phyloP scores from a whole-genome alignment of 495 filamentous ascomycete species.

The Sabuloglossum arenarium region DNA sequence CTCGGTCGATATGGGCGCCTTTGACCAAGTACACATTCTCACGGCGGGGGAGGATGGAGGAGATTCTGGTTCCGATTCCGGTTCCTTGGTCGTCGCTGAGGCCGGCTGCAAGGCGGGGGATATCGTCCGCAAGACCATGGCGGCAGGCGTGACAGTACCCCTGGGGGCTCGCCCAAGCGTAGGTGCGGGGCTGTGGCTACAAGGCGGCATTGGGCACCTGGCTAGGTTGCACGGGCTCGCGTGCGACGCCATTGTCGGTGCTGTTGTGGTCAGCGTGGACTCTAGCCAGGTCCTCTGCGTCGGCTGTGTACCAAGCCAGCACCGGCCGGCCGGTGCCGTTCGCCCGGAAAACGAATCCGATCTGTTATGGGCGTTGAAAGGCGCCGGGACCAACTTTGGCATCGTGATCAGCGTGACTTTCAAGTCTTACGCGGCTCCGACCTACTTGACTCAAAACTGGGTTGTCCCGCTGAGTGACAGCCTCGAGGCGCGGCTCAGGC shows the following conservation, averaged over 20 bases:
- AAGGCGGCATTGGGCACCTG: slow-evolving; percentile 44
- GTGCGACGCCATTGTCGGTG: slow-evolving; percentile 39
- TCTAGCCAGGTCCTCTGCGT: slow-evolving; percentile 27
- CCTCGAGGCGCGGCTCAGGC: slow-evolving; percentile 17
- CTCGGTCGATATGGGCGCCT: slow-evolving; percentile 35
- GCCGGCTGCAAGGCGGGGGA: slow-evolving; percentile 35
- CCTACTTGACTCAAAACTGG: slow-evolving; percentile 28
- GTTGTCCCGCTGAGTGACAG: slow-evolving; percentile 23
- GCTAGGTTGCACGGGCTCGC: slow-evolving; percentile 33
- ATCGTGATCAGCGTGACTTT: slow-evolving; percentile 39
- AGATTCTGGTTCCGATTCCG: slow-evolving; percentile 13
- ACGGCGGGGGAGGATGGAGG: slow-evolving; percentile 11
- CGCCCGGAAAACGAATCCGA: slow-evolving; percentile 28
- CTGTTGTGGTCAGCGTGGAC: slow-evolving; percentile 32
- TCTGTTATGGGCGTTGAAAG: slow-evolving; percentile 38
- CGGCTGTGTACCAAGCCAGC: slow-evolving; percentile 29
- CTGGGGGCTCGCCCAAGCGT: slow-evolving; percentile 39
- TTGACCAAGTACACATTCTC: slow-evolving; percentile 29
- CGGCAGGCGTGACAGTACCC: slow-evolving; percentile 30
- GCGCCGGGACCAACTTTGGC: slow-evolving; percentile 41
- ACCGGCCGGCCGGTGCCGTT: slow-evolving; percentile 25
- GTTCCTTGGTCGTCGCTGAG: slow-evolving; percentile 26
- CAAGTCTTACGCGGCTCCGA: slow-evolving; percentile 25
- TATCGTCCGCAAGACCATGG: slow-evolving; percentile 31
- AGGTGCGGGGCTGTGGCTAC: slow-evolving; percentile 39